Base-by-base conservation (phyloP, 495 filamentous ascomycete species). In the Sordaria brevicollis region DNA sequence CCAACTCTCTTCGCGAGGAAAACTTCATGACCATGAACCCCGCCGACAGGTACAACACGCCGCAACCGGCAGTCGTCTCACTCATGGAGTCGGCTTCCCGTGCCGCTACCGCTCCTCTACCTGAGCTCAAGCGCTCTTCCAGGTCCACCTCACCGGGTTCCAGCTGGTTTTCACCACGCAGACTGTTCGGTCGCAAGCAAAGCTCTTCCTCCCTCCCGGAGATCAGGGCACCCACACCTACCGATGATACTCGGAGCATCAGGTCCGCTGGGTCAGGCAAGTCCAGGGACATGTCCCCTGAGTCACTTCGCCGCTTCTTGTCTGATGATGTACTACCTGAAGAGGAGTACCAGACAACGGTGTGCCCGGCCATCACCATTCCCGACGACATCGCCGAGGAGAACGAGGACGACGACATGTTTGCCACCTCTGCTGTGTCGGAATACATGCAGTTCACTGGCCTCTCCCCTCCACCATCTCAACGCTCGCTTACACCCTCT, bases 11-110 rank as follows among this genome's bases (percentile, higher is more conserved):
- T 19, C 73, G 79, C n/a, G 78, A 80, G 8, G 77, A 78, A 33
- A 83, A 87, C 49, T 85, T 86, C 71, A 90, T 87, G 74, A 94
- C 92, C 0, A 89, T 94, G 86, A 88, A 94, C 72, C 92, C 92
- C 0, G 82, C 85, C 19, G 90, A 92, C 81, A 93, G 89, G 73
- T 96, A 88, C 68, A 81, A 89, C 76, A 86, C 88, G 35, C 91
- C 91, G 29, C 84, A 88, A 57, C 83, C 87, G n/a, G 85, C 89
- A 4, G 75, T 74, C 13, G 77, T 78, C 8, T 83, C 85, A 54
- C 84, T 83, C 7, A 77, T 76, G 8, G 75, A 76, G 0, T 74
- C 72, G 4, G 77, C 82, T 67, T 72, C 78, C 11, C 85, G 88
- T 29, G 74, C 88, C 15, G 85, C 85, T 29, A 89, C 89, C 7